These are phyloP conservation scores for Teratosphaeria viscida DNA, from an alignment of 2,329 filamentous ascomycete species.

Conservation along the genomic window DNA sequence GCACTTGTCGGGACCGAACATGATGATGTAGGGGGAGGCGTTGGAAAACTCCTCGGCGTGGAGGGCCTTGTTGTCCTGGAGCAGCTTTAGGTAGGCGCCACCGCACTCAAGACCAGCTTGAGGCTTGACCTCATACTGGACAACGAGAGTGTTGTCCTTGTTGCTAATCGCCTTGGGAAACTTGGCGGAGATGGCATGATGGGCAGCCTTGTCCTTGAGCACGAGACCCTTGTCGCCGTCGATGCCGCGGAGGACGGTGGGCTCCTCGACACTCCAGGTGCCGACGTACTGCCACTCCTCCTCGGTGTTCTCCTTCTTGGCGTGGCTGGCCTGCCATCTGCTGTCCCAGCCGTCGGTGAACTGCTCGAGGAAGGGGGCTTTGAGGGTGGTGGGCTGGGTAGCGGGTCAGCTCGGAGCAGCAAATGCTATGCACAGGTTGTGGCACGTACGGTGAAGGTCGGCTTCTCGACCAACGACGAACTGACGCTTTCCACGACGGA, in stretches of 20 bases:
- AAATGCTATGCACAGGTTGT: neutral
- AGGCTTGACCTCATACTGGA: slow-evolving; percentile 99
- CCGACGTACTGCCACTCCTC: slow-evolving; percentile 93
- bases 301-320: slow-evolving; percentile 89
- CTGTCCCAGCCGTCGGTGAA: slow-evolving; percentile 94
- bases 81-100: slow-evolving; percentile 97
- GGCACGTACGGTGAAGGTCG: slow-evolving; percentile 74
- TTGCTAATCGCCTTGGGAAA: slow-evolving; percentile 94
- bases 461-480: slow-evolving; percentile 53
- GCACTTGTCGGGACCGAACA: slow-evolving; percentile 99
- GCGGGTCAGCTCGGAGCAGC: neutral
- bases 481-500: slow-evolving; percentile 43
- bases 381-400: slow-evolving; percentile 67
- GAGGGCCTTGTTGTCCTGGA: slow-evolving; percentile 93
- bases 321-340: slow-evolving; percentile 86
- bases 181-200: slow-evolving; percentile 98
- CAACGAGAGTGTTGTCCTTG: slow-evolving; percentile 92
- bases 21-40: slow-evolving; percentile 94
- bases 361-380: slow-evolving; percentile 94
- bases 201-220: slow-evolving; percentile 93
- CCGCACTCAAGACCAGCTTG: slow-evolving; percentile 95
- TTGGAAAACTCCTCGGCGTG: slow-evolving; percentile 98
- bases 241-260: slow-evolving; percentile 78
- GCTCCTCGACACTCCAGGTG: slow-evolving; percentile 95
- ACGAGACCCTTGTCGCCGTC: slow-evolving; percentile 94